These are phyloP conservation scores for Fusarium brevicatenulatum DNA, from an alignment of 2,329 filamentous ascomycete species.

Conservation along the genomic window DNA sequence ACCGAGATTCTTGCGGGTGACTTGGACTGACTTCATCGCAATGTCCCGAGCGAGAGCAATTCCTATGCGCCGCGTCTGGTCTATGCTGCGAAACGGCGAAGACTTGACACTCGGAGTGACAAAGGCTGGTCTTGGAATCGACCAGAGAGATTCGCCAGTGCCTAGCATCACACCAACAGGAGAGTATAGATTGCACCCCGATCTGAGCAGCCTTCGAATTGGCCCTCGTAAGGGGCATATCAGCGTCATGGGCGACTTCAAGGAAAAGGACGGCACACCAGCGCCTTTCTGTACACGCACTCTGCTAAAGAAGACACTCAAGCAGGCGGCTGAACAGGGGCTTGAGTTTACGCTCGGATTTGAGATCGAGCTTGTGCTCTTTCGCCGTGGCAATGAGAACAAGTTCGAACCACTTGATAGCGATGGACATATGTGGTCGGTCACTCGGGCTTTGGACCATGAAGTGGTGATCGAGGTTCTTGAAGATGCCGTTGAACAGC, in stretches of 20 bases:
- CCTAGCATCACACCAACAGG: conserved; percentile 67
- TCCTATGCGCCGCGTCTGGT: conserved; percentile 67
- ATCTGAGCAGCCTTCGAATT: conserved; percentile 68
- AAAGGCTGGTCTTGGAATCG: conserved; percentile 69
- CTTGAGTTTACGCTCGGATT: conserved; percentile 77
- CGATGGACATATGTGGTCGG: conserved; percentile 76
- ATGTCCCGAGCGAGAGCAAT: conserved; percentile 73
- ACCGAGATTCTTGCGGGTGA: conserved; percentile 75
- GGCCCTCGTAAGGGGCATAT: conserved; percentile 70
- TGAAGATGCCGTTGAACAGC: conserved; percentile 70
- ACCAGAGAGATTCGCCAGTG: conserved; percentile 72
- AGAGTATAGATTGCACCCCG: conserved; percentile 73
- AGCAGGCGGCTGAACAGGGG: conserved; percentile 60
- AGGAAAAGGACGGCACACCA: conserved; percentile 61
- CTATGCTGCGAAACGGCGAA: conserved; percentile 56
- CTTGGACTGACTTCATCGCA: conserved; percentile 83
- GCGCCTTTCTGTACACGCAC: conserved; percentile 72
- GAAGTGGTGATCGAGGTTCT: conserved; percentile 66
- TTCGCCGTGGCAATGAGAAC: conserved; percentile 57
- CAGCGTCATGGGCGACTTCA: conserved; percentile 75
- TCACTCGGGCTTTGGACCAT: conserved; percentile 70
- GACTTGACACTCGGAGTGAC: conserved; percentile 68
- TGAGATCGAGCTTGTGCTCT: conserved; percentile 82
- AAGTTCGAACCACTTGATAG: conserved; percentile 60
- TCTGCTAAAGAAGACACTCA: conserved; percentile 65